These are phyloP conservation scores for Phellopilus nigrolimitatus DNA, from an alignment of 1,284 basidiomycete genomes.

Conservation along the genomic window DNA sequence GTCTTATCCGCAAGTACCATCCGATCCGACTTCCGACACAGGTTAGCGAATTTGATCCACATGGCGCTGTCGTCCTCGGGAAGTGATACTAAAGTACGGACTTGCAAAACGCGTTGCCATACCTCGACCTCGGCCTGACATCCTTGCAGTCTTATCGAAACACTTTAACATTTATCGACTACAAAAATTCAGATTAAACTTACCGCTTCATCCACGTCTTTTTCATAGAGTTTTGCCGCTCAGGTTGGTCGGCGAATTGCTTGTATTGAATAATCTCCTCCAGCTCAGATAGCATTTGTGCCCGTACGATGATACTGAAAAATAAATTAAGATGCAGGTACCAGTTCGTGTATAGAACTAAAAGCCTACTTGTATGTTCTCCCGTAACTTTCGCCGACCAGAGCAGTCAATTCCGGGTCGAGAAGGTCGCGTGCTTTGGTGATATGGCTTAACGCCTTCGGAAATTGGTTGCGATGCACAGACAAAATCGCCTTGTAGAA, in stretches of 20 bases:
- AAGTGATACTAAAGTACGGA: conserved; percentile 89
- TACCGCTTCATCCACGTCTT: conserved; percentile 95
- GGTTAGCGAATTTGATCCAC: conserved; percentile 94
- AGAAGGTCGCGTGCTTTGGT: conserved; percentile 92
- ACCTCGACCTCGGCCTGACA: conserved; percentile 99
- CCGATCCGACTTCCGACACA: conserved; percentile 82
- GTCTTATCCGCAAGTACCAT: conserved; percentile 95
- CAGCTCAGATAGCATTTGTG: conserved; percentile 97
- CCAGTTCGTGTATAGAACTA: not conserved
- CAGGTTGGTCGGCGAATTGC: conserved; percentile 89
- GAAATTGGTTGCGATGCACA: conserved; percentile 95
- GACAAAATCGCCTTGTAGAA: conserved; percentile 97
- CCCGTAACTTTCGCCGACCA: conserved; percentile 95
- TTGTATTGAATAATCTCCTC: conserved; percentile 99
- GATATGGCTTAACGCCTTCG: conserved; percentile 87
- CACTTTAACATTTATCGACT: conserved; percentile 7
- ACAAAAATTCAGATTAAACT: conserved; percentile 21
- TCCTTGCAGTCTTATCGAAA: conserved; percentile 70
- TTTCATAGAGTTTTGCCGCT: conserved; percentile 81
- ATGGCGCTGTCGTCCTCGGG: conserved; percentile 95
- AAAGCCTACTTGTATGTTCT: conserved; percentile 87
- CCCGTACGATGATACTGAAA: conserved; percentile 86
- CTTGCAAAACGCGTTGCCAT: conserved; percentile 97
- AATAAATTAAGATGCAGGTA: conserved; percentile 20
- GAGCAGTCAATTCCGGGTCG: conserved; percentile 87